These are phyloP conservation scores for Tetratostichococcus sp. DNA, from an alignment of 139 green algal genomes.

Conservation along the genomic window DNA sequence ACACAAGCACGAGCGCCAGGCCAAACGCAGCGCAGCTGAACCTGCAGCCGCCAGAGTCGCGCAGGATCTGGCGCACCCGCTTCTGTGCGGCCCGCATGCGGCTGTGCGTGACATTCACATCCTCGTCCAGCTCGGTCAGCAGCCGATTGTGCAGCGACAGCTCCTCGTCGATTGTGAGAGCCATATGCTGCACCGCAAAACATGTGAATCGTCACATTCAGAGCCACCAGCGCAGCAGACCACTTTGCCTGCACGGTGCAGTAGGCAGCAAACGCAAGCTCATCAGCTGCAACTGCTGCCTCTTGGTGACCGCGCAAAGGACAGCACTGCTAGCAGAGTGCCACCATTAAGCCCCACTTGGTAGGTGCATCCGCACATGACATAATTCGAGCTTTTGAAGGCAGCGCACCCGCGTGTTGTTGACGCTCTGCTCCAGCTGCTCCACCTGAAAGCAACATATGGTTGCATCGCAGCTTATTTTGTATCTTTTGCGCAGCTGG, in stretches of 20 bases:
- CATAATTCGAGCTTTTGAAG: too few relatives aligned
- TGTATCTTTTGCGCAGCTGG: too few relatives aligned
- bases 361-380: too few relatives aligned
- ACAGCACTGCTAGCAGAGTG: too few relatives aligned
- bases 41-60: constrained; percentile 41
- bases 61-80: constrained; percentile 48
- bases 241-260: neutral
- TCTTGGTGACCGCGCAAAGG: too few relatives aligned
- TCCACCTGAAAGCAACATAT: too few relatives aligned
- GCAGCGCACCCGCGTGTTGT: constrained; percentile 54
- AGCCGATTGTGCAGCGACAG: constrained; percentile 77
- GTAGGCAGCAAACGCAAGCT: too few relatives aligned
- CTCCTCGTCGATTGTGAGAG: constrained; percentile 86
- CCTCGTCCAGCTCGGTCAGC: constrained; percentile 81
- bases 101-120: constrained; percentile 68
- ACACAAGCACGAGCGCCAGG: constrained; percentile 55
- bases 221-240: too few relatives aligned
- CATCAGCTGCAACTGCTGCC: too few relatives aligned
- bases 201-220: too few relatives aligned
- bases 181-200: constrained; percentile 65
- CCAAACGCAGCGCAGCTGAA: constrained; percentile 54
- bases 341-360: too few relatives aligned
- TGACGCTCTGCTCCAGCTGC: constrained; percentile 67
- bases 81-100: constrained; percentile 54
- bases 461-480: too few relatives aligned